Conservation (phyloP, 306 rosid species). For the Hylodesmum podocarpum region DNA sequence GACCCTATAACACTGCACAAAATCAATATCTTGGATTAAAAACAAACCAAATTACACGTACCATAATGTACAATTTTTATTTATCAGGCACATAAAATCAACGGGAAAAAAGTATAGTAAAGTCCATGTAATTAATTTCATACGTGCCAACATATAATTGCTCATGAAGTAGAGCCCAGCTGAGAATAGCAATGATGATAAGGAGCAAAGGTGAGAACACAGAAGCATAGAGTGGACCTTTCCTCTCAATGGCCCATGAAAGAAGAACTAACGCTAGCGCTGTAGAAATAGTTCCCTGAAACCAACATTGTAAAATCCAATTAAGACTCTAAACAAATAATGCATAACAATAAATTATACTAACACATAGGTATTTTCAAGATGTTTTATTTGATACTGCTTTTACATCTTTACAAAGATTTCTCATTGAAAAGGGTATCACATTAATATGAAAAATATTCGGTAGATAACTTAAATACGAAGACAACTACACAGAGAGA, state of each 20-base stretch:
- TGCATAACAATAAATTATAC: no score
- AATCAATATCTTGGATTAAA: background rate
- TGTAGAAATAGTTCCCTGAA: slow-evolving; percentile 62
- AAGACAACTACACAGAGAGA: no score
- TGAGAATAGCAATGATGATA: slow-evolving; percentile 52
- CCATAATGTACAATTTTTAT: background rate
- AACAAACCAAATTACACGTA: background rate
- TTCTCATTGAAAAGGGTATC: no score
- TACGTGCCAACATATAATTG: slow-evolving; percentile 71
- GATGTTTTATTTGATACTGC: no score
- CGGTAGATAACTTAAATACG: no score
- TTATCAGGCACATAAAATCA: background rate
- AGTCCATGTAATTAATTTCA: background rate
- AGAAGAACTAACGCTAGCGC: slow-evolving; percentile 51
- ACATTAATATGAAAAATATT: no score
- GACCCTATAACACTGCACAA: slow-evolving; percentile 44
- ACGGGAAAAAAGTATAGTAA: no score
- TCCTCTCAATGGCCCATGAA: slow-evolving; percentile 67
- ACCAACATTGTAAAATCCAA: background rate
- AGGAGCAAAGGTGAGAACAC: slow-evolving; percentile 71
- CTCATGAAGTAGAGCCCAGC: slow-evolving; percentile 73
- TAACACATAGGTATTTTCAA: no score
- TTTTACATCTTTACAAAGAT: no score
- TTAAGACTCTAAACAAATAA: background rate
- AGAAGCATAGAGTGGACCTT: slow-evolving; percentile 77